Conservation (phyloP, 306 rosid genomes). For the Hippophae rhamnoides region DNA sequence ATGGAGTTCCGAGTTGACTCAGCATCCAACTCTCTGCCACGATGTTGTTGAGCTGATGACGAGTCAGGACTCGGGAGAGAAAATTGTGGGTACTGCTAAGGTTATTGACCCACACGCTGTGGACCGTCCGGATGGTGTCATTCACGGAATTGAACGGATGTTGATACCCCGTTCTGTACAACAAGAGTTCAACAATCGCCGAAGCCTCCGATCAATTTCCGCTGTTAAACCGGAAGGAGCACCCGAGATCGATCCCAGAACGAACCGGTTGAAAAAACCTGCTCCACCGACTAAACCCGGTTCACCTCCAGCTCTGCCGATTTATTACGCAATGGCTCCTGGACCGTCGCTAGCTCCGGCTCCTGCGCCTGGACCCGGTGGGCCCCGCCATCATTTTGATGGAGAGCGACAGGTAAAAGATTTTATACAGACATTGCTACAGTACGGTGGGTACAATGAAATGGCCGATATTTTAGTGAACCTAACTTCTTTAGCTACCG, state of each 20-base stretch:
- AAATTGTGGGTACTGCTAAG: conserved; percentile 36
- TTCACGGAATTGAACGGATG: conserved; percentile 62
- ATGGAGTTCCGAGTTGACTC: conserved; percentile 18
- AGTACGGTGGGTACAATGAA: conserved; percentile 76
- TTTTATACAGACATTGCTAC: conserved; percentile 63
- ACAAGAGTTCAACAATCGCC: conserved; percentile 57
- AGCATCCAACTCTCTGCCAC: conserved; percentile 27
- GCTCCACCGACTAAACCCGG: conserved; percentile 45
- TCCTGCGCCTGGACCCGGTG: conserved; percentile 83
- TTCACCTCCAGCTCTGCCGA: conserved; percentile 46
- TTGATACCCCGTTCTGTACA: conserved; percentile 58
- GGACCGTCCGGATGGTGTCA: conserved; percentile 67
- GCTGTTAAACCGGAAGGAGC: conserved; percentile 75
- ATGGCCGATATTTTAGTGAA: conserved; percentile 76
- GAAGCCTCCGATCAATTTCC: conserved; percentile 48
- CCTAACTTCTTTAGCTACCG: conserved; percentile 61
- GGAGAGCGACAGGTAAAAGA: conserved; percentile 65
- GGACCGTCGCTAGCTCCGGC: conserved; percentile 69
- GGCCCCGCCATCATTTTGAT: conserved; percentile 68
- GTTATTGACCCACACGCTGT: conserved; percentile 32
- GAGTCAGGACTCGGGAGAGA: conserved; percentile 21
- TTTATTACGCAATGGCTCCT: conserved; percentile 66
- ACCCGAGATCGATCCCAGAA: conserved; percentile 62
- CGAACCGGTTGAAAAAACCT: conserved; percentile 50
- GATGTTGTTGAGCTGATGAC: conserved; percentile 18